Evolutionary conservation across 1,284 basidiomycete genomes (phyloP), one percentile per base, ranked within the genome.

Genomic region (Lentinus polychrous): DNA sequence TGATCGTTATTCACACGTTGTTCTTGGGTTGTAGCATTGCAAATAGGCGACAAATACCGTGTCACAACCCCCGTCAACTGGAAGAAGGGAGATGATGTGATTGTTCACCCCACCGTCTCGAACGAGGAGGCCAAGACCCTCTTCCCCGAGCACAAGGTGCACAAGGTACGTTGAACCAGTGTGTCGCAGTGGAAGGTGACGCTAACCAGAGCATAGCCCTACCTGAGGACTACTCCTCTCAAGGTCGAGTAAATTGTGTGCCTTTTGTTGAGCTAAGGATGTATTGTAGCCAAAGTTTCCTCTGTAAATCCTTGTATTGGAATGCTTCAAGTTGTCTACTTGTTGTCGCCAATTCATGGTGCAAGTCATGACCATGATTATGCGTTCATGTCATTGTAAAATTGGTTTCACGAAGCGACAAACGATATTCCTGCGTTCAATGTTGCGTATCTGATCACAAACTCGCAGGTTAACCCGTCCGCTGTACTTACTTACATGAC

Each of bases 51-150:
- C 76, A 93, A 90, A 74, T 75, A 94, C 75, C 75, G 80, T 61
- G 68, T 92, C 52, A 86, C 88, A 14, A 92, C 91, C 3, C 90
- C 89, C 15, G 93, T 91, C 54, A 94, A 97, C 81, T 98, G 95
- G 95, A 81, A 86, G 55, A 84, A 85, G 65, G 94, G 93, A 41
- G 86, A 94, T 14, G 85, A 93, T 63, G 94, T 98, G 50, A 97
- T 99, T 61, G 85, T 99, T 37, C 94, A 97, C 69, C 89, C 91
- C n/a, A 69, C 76, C 7, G 92, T 98, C 44, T 72, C 69, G 48
- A 86, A 87, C 60, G 91, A 94, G 38, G 87, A 98, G 69, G 94
- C 93, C 27, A 86, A 92, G 70, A 83, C 77, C 32, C 70, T 92
- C 53, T 95, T 94, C 85, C 87, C 89, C 41, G 68, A 85, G 27